phyloP scores from a whole-genome alignment of 768 basidiomycete species.

The Strobilomyces echinocephalus region DNA sequence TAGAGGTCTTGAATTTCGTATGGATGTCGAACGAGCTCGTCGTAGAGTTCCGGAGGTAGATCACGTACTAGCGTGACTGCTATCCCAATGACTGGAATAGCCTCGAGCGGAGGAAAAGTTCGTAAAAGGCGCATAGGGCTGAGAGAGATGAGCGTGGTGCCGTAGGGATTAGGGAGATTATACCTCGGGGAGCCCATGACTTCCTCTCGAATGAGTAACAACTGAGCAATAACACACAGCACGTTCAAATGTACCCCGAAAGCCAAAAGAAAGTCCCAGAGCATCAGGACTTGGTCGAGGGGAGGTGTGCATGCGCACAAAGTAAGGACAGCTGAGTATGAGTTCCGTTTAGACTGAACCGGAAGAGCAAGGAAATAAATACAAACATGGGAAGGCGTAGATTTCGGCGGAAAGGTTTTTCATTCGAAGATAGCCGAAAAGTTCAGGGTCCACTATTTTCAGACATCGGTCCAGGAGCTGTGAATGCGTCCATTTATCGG shows the following conservation, averaged over 20 bases:
- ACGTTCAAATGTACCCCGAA: slow-evolving; percentile 97
- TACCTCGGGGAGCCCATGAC: slow-evolving; percentile 86
- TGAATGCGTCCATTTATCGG: neutral
- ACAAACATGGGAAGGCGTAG: slow-evolving; percentile 94
- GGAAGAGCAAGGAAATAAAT: neutral
- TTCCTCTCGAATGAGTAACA: slow-evolving; percentile 84
- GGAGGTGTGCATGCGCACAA: slow-evolving; percentile 97
- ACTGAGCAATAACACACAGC: slow-evolving; percentile 93
- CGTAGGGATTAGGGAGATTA: slow-evolving; percentile 16
- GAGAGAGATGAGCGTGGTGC: slow-evolving; percentile 2
- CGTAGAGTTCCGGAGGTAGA: slow-evolving; percentile 79
- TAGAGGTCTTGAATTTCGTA: slow-evolving; percentile 45
- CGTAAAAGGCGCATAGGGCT: slow-evolving; percentile 95
- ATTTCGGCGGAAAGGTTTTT: slow-evolving; percentile 95
- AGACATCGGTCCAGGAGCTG: slow-evolving; percentile 92
- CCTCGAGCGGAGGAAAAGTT: slow-evolving; percentile 89
- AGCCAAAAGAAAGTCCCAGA: slow-evolving; percentile 97
- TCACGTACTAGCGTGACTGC: slow-evolving; percentile 93
- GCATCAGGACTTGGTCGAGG: slow-evolving; percentile 84
- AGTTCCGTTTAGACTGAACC: neutral
- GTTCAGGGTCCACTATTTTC: slow-evolving; percentile 83
- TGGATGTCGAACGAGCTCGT: slow-evolving; percentile 85
- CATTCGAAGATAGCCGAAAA: slow-evolving; percentile 74
- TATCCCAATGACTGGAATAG: slow-evolving; percentile 82
- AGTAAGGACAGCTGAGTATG: slow-evolving; percentile 74